Evolutionary conservation across 805 yeast genomes (phyloP).

Genomic region (Teunomyces gatunensis): DNA sequence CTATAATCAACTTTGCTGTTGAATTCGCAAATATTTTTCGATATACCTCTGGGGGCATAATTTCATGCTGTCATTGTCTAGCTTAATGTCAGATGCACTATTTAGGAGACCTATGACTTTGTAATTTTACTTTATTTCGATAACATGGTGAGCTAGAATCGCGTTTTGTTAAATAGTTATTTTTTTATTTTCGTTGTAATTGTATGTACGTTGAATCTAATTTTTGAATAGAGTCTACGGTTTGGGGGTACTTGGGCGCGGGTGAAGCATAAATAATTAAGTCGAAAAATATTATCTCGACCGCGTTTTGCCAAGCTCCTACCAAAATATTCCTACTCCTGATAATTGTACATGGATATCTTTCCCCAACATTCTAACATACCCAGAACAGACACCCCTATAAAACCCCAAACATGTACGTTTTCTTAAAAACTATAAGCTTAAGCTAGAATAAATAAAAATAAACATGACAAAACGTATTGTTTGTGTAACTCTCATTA

Average conservation of each 20-base stretch:
- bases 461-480: not conserved
- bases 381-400: no score
- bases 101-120: not conserved
- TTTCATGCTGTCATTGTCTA: not conserved
- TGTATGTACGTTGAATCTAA: not conserved
- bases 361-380: no score
- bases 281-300: no score
- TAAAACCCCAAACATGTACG: no score
- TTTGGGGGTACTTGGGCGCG: no score
- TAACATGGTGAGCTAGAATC: not conserved
- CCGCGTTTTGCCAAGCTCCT: no score
- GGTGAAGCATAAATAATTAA: no score
- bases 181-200: not conserved
- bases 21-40: not conserved
- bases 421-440: no score
- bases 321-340: no score
- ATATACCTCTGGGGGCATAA: not conserved
- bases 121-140: conserved; percentile 21
- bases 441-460: no score
- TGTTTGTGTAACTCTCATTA: not conserved
- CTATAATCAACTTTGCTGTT: not conserved
- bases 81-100: not conserved
- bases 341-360: no score
- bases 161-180: not conserved
- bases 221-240: not conserved